Evolutionary conservation across 2,329 filamentous ascomycete genomes (phyloP).

Genomic region (Eurotiales sp.): DNA sequence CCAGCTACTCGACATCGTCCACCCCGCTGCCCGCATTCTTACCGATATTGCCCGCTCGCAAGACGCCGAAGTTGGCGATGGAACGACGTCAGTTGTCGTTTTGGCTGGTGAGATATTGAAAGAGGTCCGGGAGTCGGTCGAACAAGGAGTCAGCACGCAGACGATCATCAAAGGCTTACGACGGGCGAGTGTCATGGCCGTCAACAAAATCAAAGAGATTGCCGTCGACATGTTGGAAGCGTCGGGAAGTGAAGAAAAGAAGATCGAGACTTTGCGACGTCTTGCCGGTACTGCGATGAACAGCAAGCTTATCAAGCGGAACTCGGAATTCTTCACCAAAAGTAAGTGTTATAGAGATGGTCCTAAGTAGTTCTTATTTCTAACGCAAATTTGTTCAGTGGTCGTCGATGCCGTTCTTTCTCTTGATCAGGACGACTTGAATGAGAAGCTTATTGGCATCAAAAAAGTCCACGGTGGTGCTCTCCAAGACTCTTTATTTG

Average conservation of each 20-base stretch:
- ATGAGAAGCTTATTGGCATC: constrained; percentile 95
- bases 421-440: constrained; percentile 92
- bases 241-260: constrained; percentile 75
- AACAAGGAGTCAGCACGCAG: constrained; percentile 95
- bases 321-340: constrained; percentile 95
- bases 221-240: constrained; percentile 66
- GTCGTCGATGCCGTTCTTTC: constrained; percentile 95
- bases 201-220: constrained; percentile 99
- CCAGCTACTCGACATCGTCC: constrained; percentile 94
- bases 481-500: constrained; percentile 91
- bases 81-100: constrained; percentile 95
- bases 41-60: constrained; percentile 98
- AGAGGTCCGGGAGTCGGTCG: constrained; percentile 92
- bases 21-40: constrained; percentile 93
- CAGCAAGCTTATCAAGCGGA: constrained; percentile 97
- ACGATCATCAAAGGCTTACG: constrained; percentile 95
- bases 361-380: background rate
- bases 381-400: constrained; percentile 54
- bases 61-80: constrained; percentile 97
- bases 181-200: constrained; percentile 81
- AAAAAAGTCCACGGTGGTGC: constrained; percentile 98
- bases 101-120: constrained; percentile 96
- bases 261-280: constrained; percentile 82
- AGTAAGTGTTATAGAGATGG: constrained; percentile 66
- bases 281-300: constrained; percentile 96